Base-by-base conservation (phyloP, 2,329 filamentous ascomycete species). In the Biscogniauxia mediterranea region DNA sequence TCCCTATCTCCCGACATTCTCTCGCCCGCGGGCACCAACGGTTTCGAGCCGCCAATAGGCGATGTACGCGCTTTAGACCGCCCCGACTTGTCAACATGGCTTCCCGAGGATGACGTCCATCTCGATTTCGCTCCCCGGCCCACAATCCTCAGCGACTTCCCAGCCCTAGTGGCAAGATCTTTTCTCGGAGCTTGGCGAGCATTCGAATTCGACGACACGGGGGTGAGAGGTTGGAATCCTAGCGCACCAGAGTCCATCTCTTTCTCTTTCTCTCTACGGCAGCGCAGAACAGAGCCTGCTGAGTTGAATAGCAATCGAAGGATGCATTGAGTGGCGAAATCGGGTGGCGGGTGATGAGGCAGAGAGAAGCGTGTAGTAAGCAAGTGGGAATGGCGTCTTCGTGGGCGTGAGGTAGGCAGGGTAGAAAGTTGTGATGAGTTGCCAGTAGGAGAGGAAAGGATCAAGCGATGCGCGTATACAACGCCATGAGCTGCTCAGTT, bases 291-390 rank as follows among this genome's bases (percentile, higher is more conserved):
- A 63, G 63, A 61, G 69, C 65, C 72, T 70, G 70, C 69, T 68
- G 58, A 57, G 61, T 58, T 59, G 61, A 62, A 61, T 60, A 57
- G 54, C 56, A 26, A 57, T 49, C 61, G 65, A 60, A 32, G 32
- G 63, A 74, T 73, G 67, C 72, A 74, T 74, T 73, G 72, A 74
- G 68, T 52, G 60, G 52, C 59, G 42, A 23, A 57, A 61, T 53
- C 38, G 38, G 38, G 13, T 46, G 38, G 38, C 15, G 17, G 53
- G 13, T 54, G 42, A 42, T 19, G 50, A 49, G 54, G 6, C 53
- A 54, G 25, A 15, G 25, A 17, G 56, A 53, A 51, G 49, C 42
- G 57, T 58, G 21, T 9, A n/a, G 25, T n/a, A 52, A 7, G 25
- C 32, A 52, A 7, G 20, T 7, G 23, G 51, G 1, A 23, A n/a